phyloP scores from a whole-genome alignment of 169 alveolate species.

The Pseudocohnilembus persalinus region DNA sequence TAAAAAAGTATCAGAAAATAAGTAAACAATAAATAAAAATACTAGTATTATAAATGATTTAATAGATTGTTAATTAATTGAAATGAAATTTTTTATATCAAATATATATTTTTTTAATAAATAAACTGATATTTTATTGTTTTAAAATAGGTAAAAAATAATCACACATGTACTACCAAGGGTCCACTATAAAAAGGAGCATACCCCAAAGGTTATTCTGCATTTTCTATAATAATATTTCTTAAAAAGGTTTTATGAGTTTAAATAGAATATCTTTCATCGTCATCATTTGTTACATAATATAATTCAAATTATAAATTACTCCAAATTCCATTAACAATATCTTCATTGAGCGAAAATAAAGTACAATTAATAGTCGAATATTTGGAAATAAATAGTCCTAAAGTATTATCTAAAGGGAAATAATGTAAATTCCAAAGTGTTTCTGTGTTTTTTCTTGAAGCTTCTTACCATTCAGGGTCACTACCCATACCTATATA shows the following conservation, averaged over 20 bases:
- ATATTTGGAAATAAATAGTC: constrained; percentile 10
- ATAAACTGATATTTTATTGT: too few species aligned
- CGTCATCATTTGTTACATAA: constrained; percentile 45
- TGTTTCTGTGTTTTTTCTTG: constrained; percentile 1
- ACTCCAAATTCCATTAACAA: constrained; percentile 32
- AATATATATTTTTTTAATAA: too few species aligned
- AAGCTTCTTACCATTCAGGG: constrained; percentile 26
- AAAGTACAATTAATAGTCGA: constrained; percentile 16
- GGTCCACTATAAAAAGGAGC: constrained; percentile 50
- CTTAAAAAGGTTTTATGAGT: constrained; percentile 44
- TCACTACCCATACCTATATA: constrained; percentile 41
- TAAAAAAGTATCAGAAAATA: too few species aligned
- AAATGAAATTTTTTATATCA: too few species aligned
- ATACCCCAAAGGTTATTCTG: constrained; percentile 47
- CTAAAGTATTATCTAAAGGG: constrained; percentile 16
- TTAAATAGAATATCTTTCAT: constrained; percentile 46
- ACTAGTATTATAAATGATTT: too few species aligned
- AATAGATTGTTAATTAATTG: too few species aligned
- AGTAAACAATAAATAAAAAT: too few species aligned
- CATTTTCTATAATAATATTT: constrained; percentile 30
- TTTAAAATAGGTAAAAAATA: too few species aligned
- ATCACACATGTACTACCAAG: constrained; percentile 18
- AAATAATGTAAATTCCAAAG: constrained; percentile 34
- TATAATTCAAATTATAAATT: constrained; percentile 35
- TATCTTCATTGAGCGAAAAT: constrained; percentile 28